Evolutionary conservation across 495 filamentous ascomycete species (phyloP).

Genomic region (Neurospora sp.): DNA sequence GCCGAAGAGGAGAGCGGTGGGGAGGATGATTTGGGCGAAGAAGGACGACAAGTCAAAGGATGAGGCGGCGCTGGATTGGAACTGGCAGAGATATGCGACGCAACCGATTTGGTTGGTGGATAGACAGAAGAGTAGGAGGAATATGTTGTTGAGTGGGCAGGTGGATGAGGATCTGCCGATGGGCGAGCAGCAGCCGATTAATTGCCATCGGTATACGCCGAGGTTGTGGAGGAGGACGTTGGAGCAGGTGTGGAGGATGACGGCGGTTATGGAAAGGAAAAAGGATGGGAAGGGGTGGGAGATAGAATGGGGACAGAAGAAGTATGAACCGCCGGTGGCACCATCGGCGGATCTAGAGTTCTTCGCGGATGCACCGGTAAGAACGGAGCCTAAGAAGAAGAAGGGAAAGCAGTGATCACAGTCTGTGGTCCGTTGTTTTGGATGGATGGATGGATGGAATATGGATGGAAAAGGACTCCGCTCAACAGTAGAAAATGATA

Average conservation of each 20-base stretch:
- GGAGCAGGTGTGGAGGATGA: conserved; percentile 22
- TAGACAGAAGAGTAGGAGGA: conserved; percentile 4
- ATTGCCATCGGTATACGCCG: conserved; percentile 13
- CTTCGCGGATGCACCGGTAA: conserved; percentile 13
- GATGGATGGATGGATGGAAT: neutral
- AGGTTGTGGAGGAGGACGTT: conserved; percentile 23
- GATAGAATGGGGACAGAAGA: conserved; percentile 25
- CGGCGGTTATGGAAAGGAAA: conserved; percentile 19
- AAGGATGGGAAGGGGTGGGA: conserved; percentile 10
- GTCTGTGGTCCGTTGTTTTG: neutral
- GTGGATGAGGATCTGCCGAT: conserved; percentile 26
- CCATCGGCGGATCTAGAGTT: conserved; percentile 13
- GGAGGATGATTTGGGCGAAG: conserved; percentile 43
- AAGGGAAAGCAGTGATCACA: neutral
- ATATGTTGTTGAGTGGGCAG: conserved; percentile 25
- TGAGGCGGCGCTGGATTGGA: conserved; percentile 19
- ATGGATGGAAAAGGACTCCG: neutral
- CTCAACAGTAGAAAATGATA: neutral
- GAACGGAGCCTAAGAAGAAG: neutral
- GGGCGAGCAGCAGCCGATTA: conserved; percentile 19
- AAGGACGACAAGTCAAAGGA: conserved; percentile 14
- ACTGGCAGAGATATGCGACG: conserved; percentile 17
- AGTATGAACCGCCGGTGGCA: conserved; percentile 7
- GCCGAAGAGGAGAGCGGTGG: conserved; percentile 8
- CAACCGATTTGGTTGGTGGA: conserved; percentile 11